These are phyloP conservation scores for Aspergillus ruber DNA, from an alignment of 2,329 filamentous ascomycete species.

Conservation along the genomic window DNA sequence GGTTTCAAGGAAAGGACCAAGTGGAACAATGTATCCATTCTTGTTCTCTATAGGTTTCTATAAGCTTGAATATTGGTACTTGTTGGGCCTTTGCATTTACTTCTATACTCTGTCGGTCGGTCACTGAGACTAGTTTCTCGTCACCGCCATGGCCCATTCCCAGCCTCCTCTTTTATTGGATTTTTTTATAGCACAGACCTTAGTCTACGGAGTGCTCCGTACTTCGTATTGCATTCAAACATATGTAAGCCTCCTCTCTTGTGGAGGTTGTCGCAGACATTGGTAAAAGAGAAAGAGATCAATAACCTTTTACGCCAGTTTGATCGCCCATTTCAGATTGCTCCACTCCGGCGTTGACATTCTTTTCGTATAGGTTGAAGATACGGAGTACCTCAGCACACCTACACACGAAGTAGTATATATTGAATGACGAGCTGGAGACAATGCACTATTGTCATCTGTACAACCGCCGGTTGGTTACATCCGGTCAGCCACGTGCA, in stretches of 20 bases:
- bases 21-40: not conserved
- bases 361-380: too few species aligned
- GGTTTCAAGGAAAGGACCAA: not conserved
- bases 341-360: not conserved
- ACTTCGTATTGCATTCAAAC: not conserved
- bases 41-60: too few species aligned
- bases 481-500: too few species aligned
- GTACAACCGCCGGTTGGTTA: too few species aligned
- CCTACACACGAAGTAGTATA: too few species aligned
- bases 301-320: not conserved
- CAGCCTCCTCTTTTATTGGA: not conserved
- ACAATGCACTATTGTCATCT: too few species aligned
- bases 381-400: too few species aligned
- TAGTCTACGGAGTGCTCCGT: not conserved
- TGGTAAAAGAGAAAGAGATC: too few species aligned
- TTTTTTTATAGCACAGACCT: not conserved
- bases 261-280: too few species aligned
- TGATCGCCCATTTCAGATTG: not conserved
- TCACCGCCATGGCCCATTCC: not conserved
- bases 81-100: not conserved
- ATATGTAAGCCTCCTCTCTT: not conserved
- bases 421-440: too few species aligned
- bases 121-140: not conserved
- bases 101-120: not conserved
- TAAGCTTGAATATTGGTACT: too few species aligned